Evolutionary conservation across 306 rosid species (phyloP).

Genomic region (Prunus dulcis): DNA sequence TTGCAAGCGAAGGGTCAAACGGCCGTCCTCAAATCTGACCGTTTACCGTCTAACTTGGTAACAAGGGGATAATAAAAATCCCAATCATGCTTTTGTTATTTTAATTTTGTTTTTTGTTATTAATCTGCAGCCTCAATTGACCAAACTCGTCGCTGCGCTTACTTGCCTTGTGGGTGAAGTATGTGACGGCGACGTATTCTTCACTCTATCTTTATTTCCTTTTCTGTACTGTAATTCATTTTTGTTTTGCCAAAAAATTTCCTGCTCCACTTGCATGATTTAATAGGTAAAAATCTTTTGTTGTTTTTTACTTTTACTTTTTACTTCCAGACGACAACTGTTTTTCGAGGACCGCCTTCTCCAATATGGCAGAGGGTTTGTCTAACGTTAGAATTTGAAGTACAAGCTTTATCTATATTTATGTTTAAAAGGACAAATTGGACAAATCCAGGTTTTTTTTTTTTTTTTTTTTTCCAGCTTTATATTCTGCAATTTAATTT

Average conservation of each 20-base stretch:
- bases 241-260: not conserved
- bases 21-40: not conserved
- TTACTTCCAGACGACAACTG: no score
- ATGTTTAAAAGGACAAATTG: not conserved
- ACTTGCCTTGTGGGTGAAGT: conserved; percentile 34
- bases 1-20: not conserved
- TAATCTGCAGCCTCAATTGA: not conserved
- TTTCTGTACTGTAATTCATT: not conserved
- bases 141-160: not conserved
- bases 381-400: not conserved
- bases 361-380: not conserved
- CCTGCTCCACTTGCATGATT: not conserved
- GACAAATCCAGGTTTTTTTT: not conserved
- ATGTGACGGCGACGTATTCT: conserved; percentile 11
- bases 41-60: not conserved
- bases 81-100: not conserved
- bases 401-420: not conserved
- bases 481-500: not conserved
- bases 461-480: not conserved
- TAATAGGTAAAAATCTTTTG: not conserved
- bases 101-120: not conserved
- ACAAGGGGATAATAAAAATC: not conserved
- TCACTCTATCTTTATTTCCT: not conserved
- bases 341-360: not conserved
- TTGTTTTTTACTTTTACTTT: no score